Evolutionary conservation across 352 stramenopile genomes (phyloP), one percentile per base, ranked within the genome.

Genomic region (Globisporangium megalacanthum): DNA sequence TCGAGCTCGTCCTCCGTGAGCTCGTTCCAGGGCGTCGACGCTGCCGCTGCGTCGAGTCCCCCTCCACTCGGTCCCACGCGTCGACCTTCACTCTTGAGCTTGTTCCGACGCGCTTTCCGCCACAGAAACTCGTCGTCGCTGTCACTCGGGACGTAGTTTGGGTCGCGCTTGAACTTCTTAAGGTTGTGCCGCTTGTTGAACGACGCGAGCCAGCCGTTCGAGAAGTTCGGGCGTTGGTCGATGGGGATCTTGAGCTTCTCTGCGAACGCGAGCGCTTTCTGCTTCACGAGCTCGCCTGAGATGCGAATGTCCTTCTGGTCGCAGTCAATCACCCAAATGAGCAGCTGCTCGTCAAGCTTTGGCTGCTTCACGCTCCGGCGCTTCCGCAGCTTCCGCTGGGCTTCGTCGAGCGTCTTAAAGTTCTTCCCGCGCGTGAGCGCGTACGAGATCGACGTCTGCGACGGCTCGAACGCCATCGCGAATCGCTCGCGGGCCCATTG

Each of bases 381-480:
- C 52, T 64, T 64, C 17, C 52, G 51, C 54, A 88, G 70, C 48
- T 84, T 85, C 58, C 89, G 89, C 62, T 79, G 74, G 36, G 82
- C 81, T 58, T 80, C 77, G 49, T 88, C 80, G 37, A 91, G 79
- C 56, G 73, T 74, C 54, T 83, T 77, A 58, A 91, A 89, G 52
- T 75, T 65, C 47, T 82, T 74, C 42, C 75, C 71, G 45, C 76
- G 79, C 65, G 89, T 93, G 58, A 93, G 77, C 67, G 84, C 86
- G 67, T 91, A 83, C 64, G 78, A 89, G 65, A 93, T 89, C 33
- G 80, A 83, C 56, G 83, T 83, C 68, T 93, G 83, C 56, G 83
- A 91, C 59, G 83, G 83, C 66, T 85, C 77, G 60, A 78, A 82
- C n/a, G 70, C 49, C 36, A 93, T 72, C 10, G 54, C 50, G 62